Evolutionary conservation across 305 asterid species (phyloP), one percentile per base, ranked within the genome.

Genomic region (Fraxinus angustifolia): DNA sequence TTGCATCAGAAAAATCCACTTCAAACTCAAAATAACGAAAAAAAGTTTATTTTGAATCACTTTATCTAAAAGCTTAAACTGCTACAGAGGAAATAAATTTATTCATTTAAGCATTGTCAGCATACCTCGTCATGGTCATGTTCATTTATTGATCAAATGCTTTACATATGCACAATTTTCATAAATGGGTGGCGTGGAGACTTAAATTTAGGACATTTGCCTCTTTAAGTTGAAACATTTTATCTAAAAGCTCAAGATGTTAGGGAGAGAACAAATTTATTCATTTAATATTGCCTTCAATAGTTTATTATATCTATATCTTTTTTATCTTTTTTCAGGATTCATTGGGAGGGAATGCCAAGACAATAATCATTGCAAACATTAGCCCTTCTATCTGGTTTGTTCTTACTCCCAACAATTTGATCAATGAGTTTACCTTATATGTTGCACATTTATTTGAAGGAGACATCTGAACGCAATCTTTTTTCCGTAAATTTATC

Each of bases 271-370:
- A 60, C 16, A 28, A 67, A 28, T 28, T 34, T 7, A 71, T 2
- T 71, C 76, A 71, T 33, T n/a, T 71, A 71, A 31, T 16, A 34
- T 33, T 71, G 28, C 48, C 48, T 71, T 34, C 40, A 71, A 33
- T 17, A 16, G 28, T 71, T n/a, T 6, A 71, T 34, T 53, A 16
- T 30, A 34, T 26, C 40, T 75, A 40, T 70, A 42, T 78, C 67
- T 23, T 78, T 42, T 76, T 23, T 17, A 60, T 58, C 58, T 30
- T 81, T 79, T 53, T 85, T 68, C 91, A 94, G 98, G 99, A 96
- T 74, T 96, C 99, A 6, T 85, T 96, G 72, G 99, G 99, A 78
- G 99, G 99, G 85, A 96, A 96, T 90, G 97, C 98, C 82, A 96
- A 96, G 88, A 96, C 99, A 86, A 88, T 86, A 77, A 96, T 96